Evolutionary conservation across 306 rosid species (phyloP).

Genomic region (Sechiopsis laciniata): DNA sequence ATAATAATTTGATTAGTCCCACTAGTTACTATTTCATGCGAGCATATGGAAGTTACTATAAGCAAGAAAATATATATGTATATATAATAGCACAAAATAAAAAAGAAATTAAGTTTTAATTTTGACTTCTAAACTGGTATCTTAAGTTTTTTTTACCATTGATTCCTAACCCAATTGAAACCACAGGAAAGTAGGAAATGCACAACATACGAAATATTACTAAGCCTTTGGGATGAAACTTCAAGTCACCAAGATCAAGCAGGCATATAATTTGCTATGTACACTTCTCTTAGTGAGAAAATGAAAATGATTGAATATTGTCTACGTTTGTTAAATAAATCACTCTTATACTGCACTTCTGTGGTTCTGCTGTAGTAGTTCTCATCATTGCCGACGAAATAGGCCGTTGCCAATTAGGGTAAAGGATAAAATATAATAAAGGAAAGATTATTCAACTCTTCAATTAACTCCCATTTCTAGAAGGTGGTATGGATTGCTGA

Average conservation of each 20-base stretch:
- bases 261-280: neutral
- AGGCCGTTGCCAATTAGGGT: neutral
- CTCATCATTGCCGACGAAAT: neutral
- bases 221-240: neutral
- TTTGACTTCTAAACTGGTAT: slow-evolving; percentile 3
- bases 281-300: neutral
- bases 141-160: neutral
- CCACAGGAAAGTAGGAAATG: neutral
- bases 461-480: slow-evolving; percentile 4
- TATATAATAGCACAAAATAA: neutral
- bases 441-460: neutral
- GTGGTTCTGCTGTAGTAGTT: neutral
- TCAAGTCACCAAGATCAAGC: neutral
- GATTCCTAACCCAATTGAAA: neutral
- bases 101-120: neutral
- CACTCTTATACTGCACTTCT: neutral
- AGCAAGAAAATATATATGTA: neutral
- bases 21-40: neutral
- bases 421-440: neutral
- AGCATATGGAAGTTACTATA: neutral
- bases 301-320: slow-evolving; percentile 9
- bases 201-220: slow-evolving; percentile 8
- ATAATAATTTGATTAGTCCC: neutral
- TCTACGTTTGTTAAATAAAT: neutral
- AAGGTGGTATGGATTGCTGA: neutral